Percentiles rank a stretch among this genome's conserved stretches.
These are phyloP conservation scores for Dorcoceras hygrometricum DNA, from an alignment of 257 asterid genomes.

Conservation along the genomic window DNA sequence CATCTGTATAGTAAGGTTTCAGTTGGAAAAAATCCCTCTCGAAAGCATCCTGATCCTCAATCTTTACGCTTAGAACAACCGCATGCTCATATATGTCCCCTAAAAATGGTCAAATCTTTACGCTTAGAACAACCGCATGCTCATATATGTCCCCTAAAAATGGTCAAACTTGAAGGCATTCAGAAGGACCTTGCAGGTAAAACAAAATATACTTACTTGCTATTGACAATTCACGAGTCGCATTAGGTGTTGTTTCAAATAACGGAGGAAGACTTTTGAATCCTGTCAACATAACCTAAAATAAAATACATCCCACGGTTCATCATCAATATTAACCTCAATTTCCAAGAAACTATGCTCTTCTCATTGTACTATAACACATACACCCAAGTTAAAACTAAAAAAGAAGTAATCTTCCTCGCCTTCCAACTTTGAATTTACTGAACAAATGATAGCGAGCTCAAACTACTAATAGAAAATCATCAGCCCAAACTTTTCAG, in stretches of 20 bases:
- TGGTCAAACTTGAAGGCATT: not conserved
- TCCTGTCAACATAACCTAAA: conserved; percentile 42
- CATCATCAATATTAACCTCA: not conserved
- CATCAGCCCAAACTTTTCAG: no score
- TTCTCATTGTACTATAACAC: not conserved
- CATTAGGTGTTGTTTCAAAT: conserved; percentile 42
- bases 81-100: conserved; percentile 97
- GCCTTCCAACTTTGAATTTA: not conserved
- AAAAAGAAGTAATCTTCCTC: not conserved
- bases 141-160: conserved; percentile 83
- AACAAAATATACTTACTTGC: conserved; percentile 35
- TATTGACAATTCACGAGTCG: conserved; percentile 39
- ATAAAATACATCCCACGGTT: not conserved
- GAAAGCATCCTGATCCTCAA: conserved; percentile 84
- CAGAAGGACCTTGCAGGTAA: not conserved
- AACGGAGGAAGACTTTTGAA: conserved; percentile 55
- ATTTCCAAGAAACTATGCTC: not conserved
- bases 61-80: conserved; percentile 78
- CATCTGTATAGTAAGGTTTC: conserved; percentile 89
- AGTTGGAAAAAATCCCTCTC: conserved; percentile 91
- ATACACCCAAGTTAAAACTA: not conserved
- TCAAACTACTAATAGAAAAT: no score
- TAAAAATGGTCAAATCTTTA: conserved; percentile 27
- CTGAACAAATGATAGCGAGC: not conserved
- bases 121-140: conserved; percentile 84